Base-by-base conservation (phyloP, 2,329 filamentous ascomycete species). In the Exophiala dermatitidis region DNA sequence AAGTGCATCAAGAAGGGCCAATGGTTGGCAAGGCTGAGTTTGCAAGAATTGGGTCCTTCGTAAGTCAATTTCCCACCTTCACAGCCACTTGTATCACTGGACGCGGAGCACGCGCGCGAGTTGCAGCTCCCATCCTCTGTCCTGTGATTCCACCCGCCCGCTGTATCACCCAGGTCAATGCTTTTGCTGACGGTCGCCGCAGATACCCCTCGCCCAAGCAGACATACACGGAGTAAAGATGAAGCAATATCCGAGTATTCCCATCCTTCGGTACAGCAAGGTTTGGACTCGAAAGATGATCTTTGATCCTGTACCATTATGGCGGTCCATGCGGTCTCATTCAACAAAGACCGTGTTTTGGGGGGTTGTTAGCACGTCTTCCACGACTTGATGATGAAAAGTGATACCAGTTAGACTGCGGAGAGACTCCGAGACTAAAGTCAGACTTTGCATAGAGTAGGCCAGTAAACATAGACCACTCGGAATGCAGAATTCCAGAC, bases 21-120 rank as follows among this genome's bases (percentile, higher is more conserved):
- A 74, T 98, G 93, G 93, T 81, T 98, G 62, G 93, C 93, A 46
- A 85, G 86, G 67, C 78, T 95, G 66, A 93, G 90, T 78, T 91
- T 98, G 71, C 85, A 91, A 76, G 90, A 97, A 75, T 78, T 96
- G 65, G 93, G 93, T 65, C 90, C 62, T 74, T 93, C 90, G 86
- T 97, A 85, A 79, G 87, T 86, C 53, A 45, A 60, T 38, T 47
- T 53, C 44, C 40, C 53, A 46, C 29, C 48, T 57, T 49, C 47
- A 26, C 12, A 12, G 19, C 19, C 19, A 19, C 19, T 19, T 19
- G 19, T 12, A 38, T 38, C 19, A 5, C 36, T 12, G n/a, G 7
- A 10, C 4, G 36, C 5, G n/a, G 5, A 38, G 7, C 49, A 41
- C 32, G 31, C 2, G 29, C 2, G 38, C 38, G 32, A 26, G 4